Evolutionary conservation across 257 asterid genomes (phyloP), one percentile per base, ranked within the genome.

Genomic region (Striga asiatica): DNA sequence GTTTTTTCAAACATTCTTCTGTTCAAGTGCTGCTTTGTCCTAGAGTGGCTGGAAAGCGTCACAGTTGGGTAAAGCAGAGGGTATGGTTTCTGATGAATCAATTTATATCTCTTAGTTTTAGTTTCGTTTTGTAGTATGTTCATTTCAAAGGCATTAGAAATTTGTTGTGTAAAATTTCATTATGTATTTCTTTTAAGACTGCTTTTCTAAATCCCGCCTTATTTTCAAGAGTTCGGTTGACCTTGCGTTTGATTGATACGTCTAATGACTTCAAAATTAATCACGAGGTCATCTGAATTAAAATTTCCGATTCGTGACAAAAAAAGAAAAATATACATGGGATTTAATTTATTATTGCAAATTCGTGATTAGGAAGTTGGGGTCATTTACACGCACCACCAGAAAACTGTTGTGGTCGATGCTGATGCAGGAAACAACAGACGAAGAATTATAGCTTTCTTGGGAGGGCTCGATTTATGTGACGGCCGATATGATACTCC

Each of bases 401-500:
- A 92, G 78, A 92, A 92, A 79, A 88, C 97, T 17, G 91, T 92
- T 65, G 58, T 92, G 52, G 86, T 85, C 45, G 99, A 92, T 66
- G 86, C 93, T 37, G 99, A 92, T 71, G 99, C 99, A 67, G 99
- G 99, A 60, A 73, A 76, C 64, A 67, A 71, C 65, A 71, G 65
- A 69, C 81, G 99, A 75, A 76, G 74, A 75, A 85, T 92, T 66
- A 55, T 79, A 55, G 78, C 95, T 56, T 92, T 92, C 75, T 69
- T 92, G 54, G 97, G 99, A 49, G 99, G 99, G 29, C 86, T 92
- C 46, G 99, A 92, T 70, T 65, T 92, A 54, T 92, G 99, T 52
- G 85, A 88, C 61, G 99, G 99, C 13, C 82, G 99, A 64, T 92
- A 92, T 59, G 99, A 92, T 71, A 74, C 81, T 59, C 95, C 99